Conservation (phyloP, 257 asterid genomes). For the Ilex asprella region DNA sequence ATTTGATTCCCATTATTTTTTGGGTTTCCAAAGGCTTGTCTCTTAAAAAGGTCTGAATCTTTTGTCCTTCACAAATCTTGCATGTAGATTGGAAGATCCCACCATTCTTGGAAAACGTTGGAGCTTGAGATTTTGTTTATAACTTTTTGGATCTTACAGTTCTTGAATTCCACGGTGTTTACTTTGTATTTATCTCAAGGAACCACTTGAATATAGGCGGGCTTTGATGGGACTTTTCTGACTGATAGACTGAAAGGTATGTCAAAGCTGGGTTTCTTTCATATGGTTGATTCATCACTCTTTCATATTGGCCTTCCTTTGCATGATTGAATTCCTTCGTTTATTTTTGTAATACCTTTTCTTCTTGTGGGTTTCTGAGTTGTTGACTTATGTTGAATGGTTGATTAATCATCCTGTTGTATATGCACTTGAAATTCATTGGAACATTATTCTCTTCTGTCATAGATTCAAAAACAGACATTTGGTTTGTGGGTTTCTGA, state of each 20-base stretch:
- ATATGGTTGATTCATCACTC: constrained; percentile 14
- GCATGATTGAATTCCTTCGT: constrained; percentile 12
- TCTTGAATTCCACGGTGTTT: constrained; percentile 29
- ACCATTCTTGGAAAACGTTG: constrained; percentile 23
- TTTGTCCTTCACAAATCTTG: constrained; percentile 24
- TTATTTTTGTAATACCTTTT: constrained; percentile 20
- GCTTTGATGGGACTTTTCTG: constrained; percentile 19
- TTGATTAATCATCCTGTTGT: constrained; percentile 15
- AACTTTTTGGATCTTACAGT: constrained; percentile 2
- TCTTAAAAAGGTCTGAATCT: constrained; percentile 18
- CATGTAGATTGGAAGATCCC: constrained; percentile 26
- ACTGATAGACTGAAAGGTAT: constrained; percentile 44
- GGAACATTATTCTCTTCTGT: constrained; percentile 11
- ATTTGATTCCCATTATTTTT: constrained; percentile 24
- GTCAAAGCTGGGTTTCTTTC: constrained; percentile 11
- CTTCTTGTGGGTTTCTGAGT: constrained; percentile 21
- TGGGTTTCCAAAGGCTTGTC: constrained; percentile 7
- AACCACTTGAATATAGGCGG: constrained; percentile 35
- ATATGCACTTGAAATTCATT: constrained; percentile 13
- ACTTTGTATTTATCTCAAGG: constrained; percentile 45
- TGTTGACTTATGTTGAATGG: constrained; percentile 17
- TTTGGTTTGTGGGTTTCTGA: constrained; percentile 13
- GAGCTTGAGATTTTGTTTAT: constrained; percentile 6
- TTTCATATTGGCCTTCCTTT: constrained; percentile 15
- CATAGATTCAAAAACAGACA: constrained; percentile 4